Conservation (phyloP, 768 basidiomycete genomes). For the Naganishia friedmannii region DNA sequence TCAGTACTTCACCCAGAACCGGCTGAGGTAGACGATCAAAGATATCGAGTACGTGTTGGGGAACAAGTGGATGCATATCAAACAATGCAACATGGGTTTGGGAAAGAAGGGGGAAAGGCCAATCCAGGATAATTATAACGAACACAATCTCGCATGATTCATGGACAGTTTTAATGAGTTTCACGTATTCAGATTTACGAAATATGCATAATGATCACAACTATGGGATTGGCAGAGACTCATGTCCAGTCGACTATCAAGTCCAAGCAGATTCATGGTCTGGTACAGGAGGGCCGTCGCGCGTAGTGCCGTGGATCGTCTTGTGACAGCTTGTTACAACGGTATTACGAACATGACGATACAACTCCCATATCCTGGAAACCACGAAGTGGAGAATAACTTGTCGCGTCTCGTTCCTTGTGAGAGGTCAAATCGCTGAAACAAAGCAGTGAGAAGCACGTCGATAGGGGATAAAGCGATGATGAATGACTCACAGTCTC, state of each 20-base stretch:
- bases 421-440: no score
- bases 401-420: no score
- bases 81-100: neutral
- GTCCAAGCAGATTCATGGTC: no score
- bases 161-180: constrained; percentile 3
- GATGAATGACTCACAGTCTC: neutral
- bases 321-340: neutral
- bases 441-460: no score
- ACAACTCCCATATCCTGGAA: neutral
- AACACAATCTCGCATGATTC: neutral
- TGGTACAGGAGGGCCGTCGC: no score
- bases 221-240: neutral
- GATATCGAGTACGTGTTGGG: neutral
- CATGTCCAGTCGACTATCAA: no score
- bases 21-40: neutral
- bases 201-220: constrained; percentile 2
- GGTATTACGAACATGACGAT: neutral
- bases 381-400: no score
- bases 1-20: no score
- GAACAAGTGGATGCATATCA: neutral
- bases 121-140: neutral
- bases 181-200: constrained; percentile 1
- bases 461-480: neutral
- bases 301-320: no score
- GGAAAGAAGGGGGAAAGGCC: neutral